Base-by-base conservation (phyloP, 78 protist species). In the Protostelium mycophagum region DNA sequence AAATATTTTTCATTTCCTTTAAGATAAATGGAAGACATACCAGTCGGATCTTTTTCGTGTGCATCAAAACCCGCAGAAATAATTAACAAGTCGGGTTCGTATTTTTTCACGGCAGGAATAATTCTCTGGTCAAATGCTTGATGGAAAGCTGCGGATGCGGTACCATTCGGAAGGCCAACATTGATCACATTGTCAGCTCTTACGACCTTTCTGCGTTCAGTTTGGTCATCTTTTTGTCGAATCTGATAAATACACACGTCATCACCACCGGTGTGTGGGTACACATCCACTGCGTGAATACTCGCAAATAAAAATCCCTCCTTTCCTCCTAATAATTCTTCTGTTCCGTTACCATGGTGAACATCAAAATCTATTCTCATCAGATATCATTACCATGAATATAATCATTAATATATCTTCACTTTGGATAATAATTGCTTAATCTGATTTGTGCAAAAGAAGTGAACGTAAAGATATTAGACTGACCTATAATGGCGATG, bases 281-380 rank as follows among this genome's bases (percentile, higher is more conserved):
- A 88, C 1, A 35, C 34, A 86, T 10, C 9, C 0, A 86, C 38
- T n/a, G 29, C n/a, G 1, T 31, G 85, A 0, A 51, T 38, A n/a
- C 63, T 83, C 1, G 73, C 0, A 37, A 84, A 51, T 0, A 93
- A 37, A 1, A 89, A 90, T 34, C 91, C 92, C 25, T 89, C 31
- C 16, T 89, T 38, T 36, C 35, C 90, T 5, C 91, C 91, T 29
- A 96, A 37, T 0, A 97, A 90, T 86, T 93, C 96, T 87, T 96
- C 95, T 28, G 97, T 96, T 25, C 98, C 98, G 85, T 96, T 93
- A 9, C 98, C 97, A 86, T 96, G 98, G 36, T 97, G 98, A 63
- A 97, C 95, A 73, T 97, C 98, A 90, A 91, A 96, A 87, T 97
- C 98, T 51, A 16, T 25, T 25, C 5, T 51, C 16, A 16, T 5